These are phyloP conservation scores for Ramaria sp. DNA, from an alignment of 768 basidiomycete species.

Conservation along the genomic window DNA sequence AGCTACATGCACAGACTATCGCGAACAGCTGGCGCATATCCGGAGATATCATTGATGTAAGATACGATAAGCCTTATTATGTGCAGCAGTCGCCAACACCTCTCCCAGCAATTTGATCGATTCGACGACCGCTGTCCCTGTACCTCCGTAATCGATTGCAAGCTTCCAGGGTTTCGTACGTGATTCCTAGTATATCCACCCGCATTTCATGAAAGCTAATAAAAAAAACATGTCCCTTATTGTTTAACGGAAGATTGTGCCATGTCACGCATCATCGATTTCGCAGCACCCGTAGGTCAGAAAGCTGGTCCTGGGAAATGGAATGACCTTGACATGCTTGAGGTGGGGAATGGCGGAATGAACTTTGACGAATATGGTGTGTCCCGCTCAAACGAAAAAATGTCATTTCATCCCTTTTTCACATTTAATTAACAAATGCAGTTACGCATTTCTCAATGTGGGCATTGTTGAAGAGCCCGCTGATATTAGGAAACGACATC, in stretches of 20 bases:
- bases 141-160: constrained; percentile 25
- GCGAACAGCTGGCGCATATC: constrained; percentile 16
- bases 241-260: too few relatives aligned
- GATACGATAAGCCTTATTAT: not conserved
- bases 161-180: constrained; percentile 26
- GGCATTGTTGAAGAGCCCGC: constrained; percentile 30
- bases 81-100: not conserved
- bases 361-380: constrained; percentile 28
- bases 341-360: constrained; percentile 25
- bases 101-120: constrained; percentile 21
- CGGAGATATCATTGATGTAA: constrained; percentile 15
- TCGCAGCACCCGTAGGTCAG: constrained; percentile 24
- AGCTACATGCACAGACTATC: constrained; percentile 20
- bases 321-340: constrained; percentile 31
- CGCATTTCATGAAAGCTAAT: too few relatives aligned
- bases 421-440: constrained; percentile 8
- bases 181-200: not conserved
- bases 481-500: constrained; percentile 31
- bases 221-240: too few relatives aligned
- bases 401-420: not conserved
- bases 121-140: constrained; percentile 29
- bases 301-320: constrained; percentile 24
- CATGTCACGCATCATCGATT: constrained; percentile 25
- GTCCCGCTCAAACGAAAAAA: not conserved
- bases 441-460: constrained; percentile 33